Conservation (phyloP, 345 rosid species). For the Erysimum cheiranthoides region DNA sequence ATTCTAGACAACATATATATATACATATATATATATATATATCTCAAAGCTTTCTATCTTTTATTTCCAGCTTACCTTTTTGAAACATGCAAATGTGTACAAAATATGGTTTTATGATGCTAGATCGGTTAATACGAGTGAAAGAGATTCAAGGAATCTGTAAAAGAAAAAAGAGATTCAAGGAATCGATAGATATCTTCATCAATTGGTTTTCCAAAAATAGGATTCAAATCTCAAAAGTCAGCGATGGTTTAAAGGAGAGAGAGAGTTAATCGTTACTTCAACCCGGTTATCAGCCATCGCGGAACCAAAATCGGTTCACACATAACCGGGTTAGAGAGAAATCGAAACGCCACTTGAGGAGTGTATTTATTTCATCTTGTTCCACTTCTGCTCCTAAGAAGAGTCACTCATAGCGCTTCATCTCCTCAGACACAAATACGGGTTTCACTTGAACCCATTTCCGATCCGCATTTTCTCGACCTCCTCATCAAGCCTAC, state of each 20-base stretch:
- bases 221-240: neutral
- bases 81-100: neutral
- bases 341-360: constrained; percentile 3
- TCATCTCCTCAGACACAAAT: neutral
- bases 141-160: neutral
- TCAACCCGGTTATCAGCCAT: neutral
- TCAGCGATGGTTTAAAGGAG: neutral
- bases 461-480: neutral
- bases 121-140: neutral
- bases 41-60: constrained; percentile 6
- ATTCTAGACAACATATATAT: neutral
- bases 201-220: neutral
- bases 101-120: too few relatives aligned
- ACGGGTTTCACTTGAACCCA: constrained; percentile 1
- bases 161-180: too few relatives aligned
- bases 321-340: neutral
- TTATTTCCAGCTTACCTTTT: neutral
- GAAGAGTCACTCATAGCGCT: constrained; percentile 13
- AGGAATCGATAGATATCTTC: neutral
- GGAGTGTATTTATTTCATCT: neutral
- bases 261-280: neutral
- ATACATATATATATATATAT: too few relatives aligned
- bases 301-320: neutral
- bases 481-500: neutral
- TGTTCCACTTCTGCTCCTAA: neutral